Evolutionary conservation across 2,329 filamentous ascomycete genomes (phyloP), one percentile per base, ranked within the genome.

Genomic region (Beauveria bassiana): DNA sequence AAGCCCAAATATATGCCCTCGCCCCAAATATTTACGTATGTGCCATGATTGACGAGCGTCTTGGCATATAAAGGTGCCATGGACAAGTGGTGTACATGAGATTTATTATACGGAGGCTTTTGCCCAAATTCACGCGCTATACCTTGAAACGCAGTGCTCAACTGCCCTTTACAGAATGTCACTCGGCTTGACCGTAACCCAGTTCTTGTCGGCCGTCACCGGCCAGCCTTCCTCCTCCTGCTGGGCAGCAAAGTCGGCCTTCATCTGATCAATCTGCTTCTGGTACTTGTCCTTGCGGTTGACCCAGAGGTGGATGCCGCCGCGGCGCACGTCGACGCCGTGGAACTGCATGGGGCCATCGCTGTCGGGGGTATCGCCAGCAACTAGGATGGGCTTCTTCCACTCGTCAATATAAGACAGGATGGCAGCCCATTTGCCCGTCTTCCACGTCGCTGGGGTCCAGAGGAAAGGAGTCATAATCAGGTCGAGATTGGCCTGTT

Each of bases 311-410:
- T 76, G 72, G 31, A 78, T 68, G 3, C 77, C 77, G 2, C 76
- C 77, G 55, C 73, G 72, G 14, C 64, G 68, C 12, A 76, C 72
- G 53, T 78, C 74, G 4, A 77, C 77, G 12, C 74, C 77, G 38
- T 78, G 75, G 66, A 78, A 78, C 16, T 74, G 68, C 77, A 78
- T 78, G 10, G 75, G 74, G 0, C 74, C 75, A 53, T 78, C 77
- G 63, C 75, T 78, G 10, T 67, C 69, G 0, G 76, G 77, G 0
- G 77, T 78, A 60, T 78, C 77, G n/a, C 77, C 77, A 1, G 61
- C 77, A 14, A 71, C 77, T 2, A 78, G 67, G 5, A 78, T 65
- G 1, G 77, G 76, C 62, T 69, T 70, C 67, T 74, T 77, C 77
- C 77, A 78, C 62, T 74, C 65, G 57, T 77, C 72, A 20, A 78